These are phyloP conservation scores for Thermothelomyces thermophilus DNA, from an alignment of 2,329 filamentous ascomycete species.

Conservation along the genomic window DNA sequence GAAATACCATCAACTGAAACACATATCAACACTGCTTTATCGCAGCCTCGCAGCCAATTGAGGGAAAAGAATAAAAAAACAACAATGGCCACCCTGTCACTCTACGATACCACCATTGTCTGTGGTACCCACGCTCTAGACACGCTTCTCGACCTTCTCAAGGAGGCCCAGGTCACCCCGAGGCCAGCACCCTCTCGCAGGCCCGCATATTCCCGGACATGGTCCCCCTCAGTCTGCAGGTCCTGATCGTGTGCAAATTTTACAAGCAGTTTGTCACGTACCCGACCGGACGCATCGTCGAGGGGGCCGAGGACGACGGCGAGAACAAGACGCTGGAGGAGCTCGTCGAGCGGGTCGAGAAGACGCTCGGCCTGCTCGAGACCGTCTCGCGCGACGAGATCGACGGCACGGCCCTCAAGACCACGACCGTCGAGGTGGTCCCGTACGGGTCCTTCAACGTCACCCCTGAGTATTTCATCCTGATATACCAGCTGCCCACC, in stretches of 20 bases:
- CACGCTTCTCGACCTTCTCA: constrained; percentile 27
- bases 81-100: constrained; percentile 26
- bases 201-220: constrained; percentile 31
- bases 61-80: no score
- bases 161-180: constrained; percentile 28
- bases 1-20: neutral
- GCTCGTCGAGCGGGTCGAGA: constrained; percentile 27
- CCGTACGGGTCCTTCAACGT: constrained; percentile 15
- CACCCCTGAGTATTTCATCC: constrained; percentile 34
- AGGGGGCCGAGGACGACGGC: constrained; percentile 24
- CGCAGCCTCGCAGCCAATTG: neutral
- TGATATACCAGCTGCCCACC: constrained; percentile 46
- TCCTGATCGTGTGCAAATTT: constrained; percentile 29
- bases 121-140: constrained; percentile 24
- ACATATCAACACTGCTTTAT: neutral
- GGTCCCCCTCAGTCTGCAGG: constrained; percentile 32
- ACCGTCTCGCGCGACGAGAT: constrained; percentile 25
- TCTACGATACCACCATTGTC: constrained; percentile 29
- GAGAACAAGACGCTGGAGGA: constrained; percentile 31
- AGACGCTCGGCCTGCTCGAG: constrained; percentile 28
- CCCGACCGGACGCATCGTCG: constrained; percentile 21
- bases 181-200: constrained; percentile 24
- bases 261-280: constrained; percentile 27
- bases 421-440: constrained; percentile 21
- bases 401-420: constrained; percentile 23